Conservation (phyloP, 2,329 filamentous ascomycete species). For the Aspergillus oerlinghausenensis region DNA sequence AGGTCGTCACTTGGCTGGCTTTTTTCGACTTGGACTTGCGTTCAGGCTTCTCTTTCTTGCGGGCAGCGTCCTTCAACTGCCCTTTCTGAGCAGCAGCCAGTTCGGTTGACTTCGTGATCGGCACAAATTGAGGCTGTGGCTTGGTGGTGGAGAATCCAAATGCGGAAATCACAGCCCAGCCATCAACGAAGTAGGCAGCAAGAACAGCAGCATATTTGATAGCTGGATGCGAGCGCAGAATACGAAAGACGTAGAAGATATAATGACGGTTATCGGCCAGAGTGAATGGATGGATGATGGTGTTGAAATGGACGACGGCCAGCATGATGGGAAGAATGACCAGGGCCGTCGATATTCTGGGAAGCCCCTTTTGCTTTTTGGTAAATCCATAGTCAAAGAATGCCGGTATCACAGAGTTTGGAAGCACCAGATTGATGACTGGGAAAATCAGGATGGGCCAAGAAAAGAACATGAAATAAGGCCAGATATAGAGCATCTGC, state of each 20-base stretch:
- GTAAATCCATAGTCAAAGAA: conserved; percentile 32
- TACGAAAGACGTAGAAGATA: conserved; percentile 92
- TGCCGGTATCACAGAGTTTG: conserved; percentile 27
- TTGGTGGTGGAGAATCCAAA: conserved; percentile 46
- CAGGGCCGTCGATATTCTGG: conserved; percentile 35
- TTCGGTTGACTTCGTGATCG: conserved; percentile 9
- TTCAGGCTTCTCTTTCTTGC: conserved; percentile 19
- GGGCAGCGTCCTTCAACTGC: conserved; percentile 15
- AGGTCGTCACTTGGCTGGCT: neutral
- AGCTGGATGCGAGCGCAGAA: conserved; percentile 62
- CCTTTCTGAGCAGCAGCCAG: conserved; percentile 13
- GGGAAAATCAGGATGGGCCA: conserved; percentile 66
- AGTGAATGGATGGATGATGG: conserved; percentile 91
- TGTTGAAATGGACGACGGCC: conserved; percentile 69
- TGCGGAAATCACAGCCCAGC: conserved; percentile 62
- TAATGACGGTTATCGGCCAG: conserved; percentile 96
- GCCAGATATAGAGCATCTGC: conserved; percentile 95
- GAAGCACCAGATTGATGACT: conserved; percentile 40
- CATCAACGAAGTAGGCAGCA: conserved; percentile 65
- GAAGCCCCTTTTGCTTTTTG: conserved; percentile 31
- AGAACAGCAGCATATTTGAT: conserved; percentile 65
- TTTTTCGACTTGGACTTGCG: conserved; percentile 22
- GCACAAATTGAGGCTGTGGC: conserved; percentile 18
- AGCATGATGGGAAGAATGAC: conserved; percentile 41
- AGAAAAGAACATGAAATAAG: conserved; percentile 85